These are phyloP conservation scores for Neonectria ditissima DNA, from an alignment of 2,329 filamentous ascomycete genomes.

Conservation along the genomic window DNA sequence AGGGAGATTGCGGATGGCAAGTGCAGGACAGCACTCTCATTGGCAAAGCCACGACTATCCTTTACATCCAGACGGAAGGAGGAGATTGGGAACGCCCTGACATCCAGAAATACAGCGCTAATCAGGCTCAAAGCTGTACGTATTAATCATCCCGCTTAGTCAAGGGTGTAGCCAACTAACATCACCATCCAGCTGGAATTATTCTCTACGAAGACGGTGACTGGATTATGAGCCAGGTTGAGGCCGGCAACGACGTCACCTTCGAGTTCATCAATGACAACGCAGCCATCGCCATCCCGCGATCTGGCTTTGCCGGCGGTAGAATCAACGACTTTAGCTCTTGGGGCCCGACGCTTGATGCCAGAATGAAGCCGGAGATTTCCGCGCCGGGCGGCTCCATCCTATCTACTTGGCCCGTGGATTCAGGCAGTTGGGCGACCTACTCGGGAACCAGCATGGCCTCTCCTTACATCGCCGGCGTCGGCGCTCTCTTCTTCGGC, in stretches of 20 bases:
- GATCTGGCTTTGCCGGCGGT: neutral
- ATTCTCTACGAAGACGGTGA: constrained; percentile 20
- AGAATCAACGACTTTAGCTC: constrained; percentile 23
- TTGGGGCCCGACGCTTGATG: constrained; percentile 24
- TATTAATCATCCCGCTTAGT: neutral
- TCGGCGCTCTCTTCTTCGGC: constrained; percentile 22
- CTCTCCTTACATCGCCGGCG: constrained; percentile 21
- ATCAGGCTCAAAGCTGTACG: neutral
- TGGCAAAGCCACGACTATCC: neutral
- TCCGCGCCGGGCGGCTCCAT: constrained; percentile 14
- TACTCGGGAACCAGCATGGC: constrained; percentile 26
- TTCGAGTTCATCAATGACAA: constrained; percentile 12
- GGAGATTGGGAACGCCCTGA: neutral
- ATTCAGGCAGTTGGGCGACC: constrained; percentile 2
- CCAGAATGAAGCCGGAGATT: constrained; percentile 22
- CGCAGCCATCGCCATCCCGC: neutral
- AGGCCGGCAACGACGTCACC: constrained; percentile 12
- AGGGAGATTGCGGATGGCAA: neutral
- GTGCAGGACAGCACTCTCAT: neutral
- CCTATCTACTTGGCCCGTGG: constrained; percentile 3
- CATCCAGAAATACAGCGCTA: neutral
- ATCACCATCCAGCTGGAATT: neutral
- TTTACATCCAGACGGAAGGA: constrained; percentile 1
- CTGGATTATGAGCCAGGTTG: constrained; percentile 19
- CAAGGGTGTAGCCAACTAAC: neutral